Base-by-base conservation (phyloP, 2,329 filamentous ascomycete species). In the Pseudopithomyces chartarum region DNA sequence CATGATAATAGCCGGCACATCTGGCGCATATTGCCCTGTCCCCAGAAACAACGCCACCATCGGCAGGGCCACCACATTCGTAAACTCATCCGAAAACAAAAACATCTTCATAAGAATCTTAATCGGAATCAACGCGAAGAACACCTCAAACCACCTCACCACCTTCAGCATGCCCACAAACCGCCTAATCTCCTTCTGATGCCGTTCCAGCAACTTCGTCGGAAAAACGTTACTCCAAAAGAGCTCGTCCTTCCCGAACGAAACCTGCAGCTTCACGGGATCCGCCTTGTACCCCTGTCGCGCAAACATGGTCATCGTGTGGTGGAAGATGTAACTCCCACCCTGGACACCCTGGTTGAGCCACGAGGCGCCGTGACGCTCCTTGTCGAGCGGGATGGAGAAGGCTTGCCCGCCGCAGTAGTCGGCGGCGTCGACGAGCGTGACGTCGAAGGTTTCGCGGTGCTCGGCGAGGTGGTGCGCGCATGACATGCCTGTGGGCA, bases 21-120 rank as follows among this genome's bases (percentile, higher is more conserved):
- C 86, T 0, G 88, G 85, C 0, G 89, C 89, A 64, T 90, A 87
- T 62, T 92, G 92, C 1, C 89, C 88, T 6, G 89, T 91, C 0
- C 89, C 89, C 0, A 92, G 78, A 68, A 92, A 91, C 1, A 92
- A 78, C 0, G 89, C 89, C 32, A 91, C 84, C 70, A 92, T 84
- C 0, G 89, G 89, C 55, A 90, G 81, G 0, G 89, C 86, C 74
- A 92, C 87, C 34, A 85, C 86, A 66, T 91, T 87, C 15, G 84
- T 84, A 68, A 92, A 92, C 54, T 90, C 87, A 10, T 84, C 81
- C 54, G 81, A 87, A 74, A 92, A 91, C 55, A 85, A 77, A 73
- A 90, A 91, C 49, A 91, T 73, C 54, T 84, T 84, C 63, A 91
- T 80, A 70, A 91, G 82, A 33, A 86, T 73, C 57, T 85, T 86